Evolutionary conservation across 257 asterid species (phyloP).

Genomic region (Datura wrightii): DNA sequence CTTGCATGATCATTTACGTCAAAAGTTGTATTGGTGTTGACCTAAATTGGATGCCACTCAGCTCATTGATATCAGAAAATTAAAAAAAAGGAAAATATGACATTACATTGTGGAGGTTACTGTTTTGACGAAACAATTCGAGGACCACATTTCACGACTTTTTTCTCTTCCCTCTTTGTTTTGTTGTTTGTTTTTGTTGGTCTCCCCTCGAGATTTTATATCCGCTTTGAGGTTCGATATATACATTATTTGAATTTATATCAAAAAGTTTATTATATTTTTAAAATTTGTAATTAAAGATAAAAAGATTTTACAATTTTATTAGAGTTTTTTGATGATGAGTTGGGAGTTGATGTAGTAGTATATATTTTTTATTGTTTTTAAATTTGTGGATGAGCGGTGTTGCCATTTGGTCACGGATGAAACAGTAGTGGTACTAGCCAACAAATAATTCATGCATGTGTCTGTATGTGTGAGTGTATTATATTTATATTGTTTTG

Average conservation of each 20-base stretch:
- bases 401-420: conserved; percentile 31
- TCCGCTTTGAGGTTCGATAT: not conserved
- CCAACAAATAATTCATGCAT: not conserved
- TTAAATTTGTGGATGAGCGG: not conserved
- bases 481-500: not conserved
- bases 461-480: not conserved
- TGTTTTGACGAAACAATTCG: not conserved
- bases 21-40: not conserved
- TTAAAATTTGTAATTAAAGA: not conserved
- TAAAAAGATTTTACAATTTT: not conserved
- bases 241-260: not conserved
- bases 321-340: not conserved
- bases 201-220: not conserved
- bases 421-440: conserved; percentile 20
- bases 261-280: not conserved
- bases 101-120: not conserved
- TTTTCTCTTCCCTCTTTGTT: not conserved
- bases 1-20: not conserved
- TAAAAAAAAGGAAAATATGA: not conserved
- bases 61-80: not conserved
- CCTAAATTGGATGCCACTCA: not conserved
- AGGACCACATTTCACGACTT: conserved; percentile 21
- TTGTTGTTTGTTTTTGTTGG: not conserved
- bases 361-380: not conserved
- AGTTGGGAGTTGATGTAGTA: not conserved